A percentile compares a stretch with the other conserved stretches of the same genome.
phyloP scores from a whole-genome alignment of 1,284 basidiomycete genomes.

The Marasmius fiardii region DNA sequence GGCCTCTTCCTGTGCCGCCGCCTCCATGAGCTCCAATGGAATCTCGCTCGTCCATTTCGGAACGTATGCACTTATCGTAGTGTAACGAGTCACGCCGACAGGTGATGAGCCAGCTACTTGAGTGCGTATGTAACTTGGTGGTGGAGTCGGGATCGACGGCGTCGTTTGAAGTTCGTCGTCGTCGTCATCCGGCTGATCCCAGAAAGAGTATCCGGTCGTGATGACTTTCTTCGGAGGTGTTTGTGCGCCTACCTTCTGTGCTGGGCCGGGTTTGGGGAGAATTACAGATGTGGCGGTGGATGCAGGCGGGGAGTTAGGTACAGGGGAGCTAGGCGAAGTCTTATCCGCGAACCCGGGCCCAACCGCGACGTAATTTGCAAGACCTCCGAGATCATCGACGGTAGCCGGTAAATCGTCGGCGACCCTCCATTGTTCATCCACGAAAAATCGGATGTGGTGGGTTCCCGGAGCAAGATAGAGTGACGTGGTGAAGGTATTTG shows the following conservation, averaged over 20 bases:
- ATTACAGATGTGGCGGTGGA: not conserved
- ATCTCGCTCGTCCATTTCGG: slow-evolving; percentile 70
- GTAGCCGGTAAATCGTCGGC: slow-evolving; percentile 83
- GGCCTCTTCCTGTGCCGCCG: slow-evolving; percentile 79
- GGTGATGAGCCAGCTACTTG: not conserved
- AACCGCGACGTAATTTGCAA: slow-evolving; percentile 91
- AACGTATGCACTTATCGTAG: slow-evolving; percentile 6
- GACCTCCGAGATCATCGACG: slow-evolving; percentile 91
- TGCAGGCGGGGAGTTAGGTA: not conserved
- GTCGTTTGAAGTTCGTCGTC: not conserved
- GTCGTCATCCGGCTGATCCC: not conserved
- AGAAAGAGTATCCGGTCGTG: not conserved
- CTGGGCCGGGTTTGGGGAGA: not conserved
- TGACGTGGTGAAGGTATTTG: slow-evolving; percentile 40
- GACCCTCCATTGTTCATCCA: slow-evolving; percentile 86
- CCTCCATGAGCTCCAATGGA: slow-evolving; percentile 70
- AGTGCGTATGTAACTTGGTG: not conserved
- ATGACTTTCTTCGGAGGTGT: not conserved
- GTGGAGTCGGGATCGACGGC: not conserved
- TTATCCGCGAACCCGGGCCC: not conserved
- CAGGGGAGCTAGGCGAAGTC: not conserved
- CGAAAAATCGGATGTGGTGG: slow-evolving; percentile 94
- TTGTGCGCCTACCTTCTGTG: not conserved
- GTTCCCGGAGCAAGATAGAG: slow-evolving; percentile 84
- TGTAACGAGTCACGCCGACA: not conserved